Base-by-base conservation (phyloP, 257 asterid genomes). In the Linderniella brevidens region DNA sequence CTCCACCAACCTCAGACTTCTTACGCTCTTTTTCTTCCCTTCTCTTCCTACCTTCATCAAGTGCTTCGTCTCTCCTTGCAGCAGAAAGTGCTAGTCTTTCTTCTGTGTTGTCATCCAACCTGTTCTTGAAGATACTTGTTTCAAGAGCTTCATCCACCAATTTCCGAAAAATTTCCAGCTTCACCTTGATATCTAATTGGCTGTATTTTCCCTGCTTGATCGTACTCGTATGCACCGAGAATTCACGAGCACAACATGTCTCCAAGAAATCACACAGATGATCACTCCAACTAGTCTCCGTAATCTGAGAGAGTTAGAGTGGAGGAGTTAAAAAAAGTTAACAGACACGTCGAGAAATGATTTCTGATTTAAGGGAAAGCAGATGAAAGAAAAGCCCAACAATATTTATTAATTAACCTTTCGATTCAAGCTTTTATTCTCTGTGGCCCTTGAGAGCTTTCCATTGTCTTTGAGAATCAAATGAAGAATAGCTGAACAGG, bases 61-160 rank as follows among this genome's bases (percentile, higher is more conserved):
- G 57, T 58, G 87, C 92, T 71, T 84, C 92, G 64, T 76, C 94
- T 55, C 98, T 80, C 69, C 79, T 68, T 59, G 80, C 63, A 18
- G 98, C 95, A 58, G 90, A 63, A 62, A 88, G 79, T 48, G 98
- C 98, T 65, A 78, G 80, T 55, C 75, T 62, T 58, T 84, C 85
- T 72, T 80, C 94, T 58, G 78, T 61, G 63, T 67, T 70, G 69
- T 78, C 93, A 57, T 80, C 95, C 80, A 88, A 61, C 66, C 66
- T 80, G 50, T 69, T 74, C 77, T 80, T 74, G 36, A 81, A 57
- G 52, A 65, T 53, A n/a, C 70, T 83, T 39, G 94, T 74, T 61
- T 75, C 94, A 42, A 88, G 60, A 54, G 64, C 88, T 58, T 67
- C 80, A 63, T 78, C 62, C 50, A 84, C 74, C 62, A 88, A 66